Base-by-base conservation (phyloP, 1,284 basidiomycete genomes). In the Thelephora terrestris region DNA sequence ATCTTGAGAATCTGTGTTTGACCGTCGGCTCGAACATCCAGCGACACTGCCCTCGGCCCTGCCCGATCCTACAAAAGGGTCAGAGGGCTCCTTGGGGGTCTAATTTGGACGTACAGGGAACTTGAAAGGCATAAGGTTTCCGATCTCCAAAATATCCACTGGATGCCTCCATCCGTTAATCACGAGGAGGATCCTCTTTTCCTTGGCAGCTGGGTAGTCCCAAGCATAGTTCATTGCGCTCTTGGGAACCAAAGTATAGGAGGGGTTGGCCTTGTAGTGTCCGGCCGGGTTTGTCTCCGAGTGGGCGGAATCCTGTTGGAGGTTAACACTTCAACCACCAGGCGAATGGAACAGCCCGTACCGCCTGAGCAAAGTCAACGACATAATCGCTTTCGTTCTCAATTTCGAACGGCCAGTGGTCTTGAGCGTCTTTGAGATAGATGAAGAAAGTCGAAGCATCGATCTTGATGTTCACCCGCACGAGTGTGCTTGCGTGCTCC, bases 81-180 rank as follows among this genome's bases (percentile, higher is more conserved):
- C 10, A 36, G 40, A 20, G 7, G 27, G 35, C 25, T 54, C 45
- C 53, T 50, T 39, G 51, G 35, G 38, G 39, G 29, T 20, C 24
- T 47, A 35, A 43, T 23, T 36, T n/a, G 25, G n/a, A 66, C 74
- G 54, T 58, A 86, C 85, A 43, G 71, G 68, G 62, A 98, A 88
- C 63, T 80, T 91, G 72, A 96, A 93, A 0, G 96, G 96, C 12
- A 92, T 68, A 35, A 97, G 76, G 52, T 90, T 81, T 43, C 96
- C 96, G 40, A 99, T 99, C 65, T 98, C 96, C 79, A 97, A 85
- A 51, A 97, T 85, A 61, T 99, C 96, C 47, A 99, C 73, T 21
- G 77, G 70, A 36, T 91, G 77, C n/a, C 80, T 78, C 42, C 78
- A 69, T 16, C 76, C 75, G 42, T 84, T 82, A 48, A 84, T 76